Percentiles rank a stretch among this genome's conserved stretches.
Evolutionary conservation across 2,329 filamentous ascomycete species (phyloP).

Genomic region (Fragosphaeria purpurea): DNA sequence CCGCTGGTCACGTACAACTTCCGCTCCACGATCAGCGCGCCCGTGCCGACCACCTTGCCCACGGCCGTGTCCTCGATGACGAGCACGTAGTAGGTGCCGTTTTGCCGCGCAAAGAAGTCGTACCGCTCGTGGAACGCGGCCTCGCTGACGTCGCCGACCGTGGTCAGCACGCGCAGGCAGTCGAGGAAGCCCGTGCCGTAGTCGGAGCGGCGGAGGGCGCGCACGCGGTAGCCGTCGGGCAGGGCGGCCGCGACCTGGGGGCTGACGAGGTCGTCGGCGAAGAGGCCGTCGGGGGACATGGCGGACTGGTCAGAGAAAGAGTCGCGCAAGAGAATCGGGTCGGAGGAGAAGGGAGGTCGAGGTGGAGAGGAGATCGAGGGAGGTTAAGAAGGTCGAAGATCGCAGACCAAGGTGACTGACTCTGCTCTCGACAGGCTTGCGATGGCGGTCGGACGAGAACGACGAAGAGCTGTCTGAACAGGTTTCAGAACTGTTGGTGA

Average conservation of each 20-base stretch:
- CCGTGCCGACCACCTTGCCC: constrained; percentile 72
- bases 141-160: constrained; percentile 75
- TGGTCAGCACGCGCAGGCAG: constrained; percentile 82
- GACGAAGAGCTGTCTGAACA: no score
- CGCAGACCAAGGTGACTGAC: no score
- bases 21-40: constrained; percentile 80
- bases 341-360: not conserved
- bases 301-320: constrained; percentile 2
- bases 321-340: not conserved
- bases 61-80: constrained; percentile 65
- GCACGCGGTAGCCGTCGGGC: constrained; percentile 72
- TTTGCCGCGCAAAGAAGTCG: constrained; percentile 66
- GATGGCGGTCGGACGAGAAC: no score
- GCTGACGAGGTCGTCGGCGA: constrained; percentile 67
- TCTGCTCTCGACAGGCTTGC: no score
- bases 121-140: constrained; percentile 69
- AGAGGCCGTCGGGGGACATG: constrained; percentile 53
- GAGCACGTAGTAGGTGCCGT: constrained; percentile 74
- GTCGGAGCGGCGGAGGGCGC: constrained; percentile 69
- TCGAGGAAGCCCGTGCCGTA: constrained; percentile 79
- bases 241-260: constrained; percentile 61
- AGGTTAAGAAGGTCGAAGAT: not conserved
- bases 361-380: not conserved
- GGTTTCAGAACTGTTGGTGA: no score
- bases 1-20: constrained; percentile 57